Base-by-base conservation (phyloP, 495 filamentous ascomycete genomes). In the Penicillium argentinense region DNA sequence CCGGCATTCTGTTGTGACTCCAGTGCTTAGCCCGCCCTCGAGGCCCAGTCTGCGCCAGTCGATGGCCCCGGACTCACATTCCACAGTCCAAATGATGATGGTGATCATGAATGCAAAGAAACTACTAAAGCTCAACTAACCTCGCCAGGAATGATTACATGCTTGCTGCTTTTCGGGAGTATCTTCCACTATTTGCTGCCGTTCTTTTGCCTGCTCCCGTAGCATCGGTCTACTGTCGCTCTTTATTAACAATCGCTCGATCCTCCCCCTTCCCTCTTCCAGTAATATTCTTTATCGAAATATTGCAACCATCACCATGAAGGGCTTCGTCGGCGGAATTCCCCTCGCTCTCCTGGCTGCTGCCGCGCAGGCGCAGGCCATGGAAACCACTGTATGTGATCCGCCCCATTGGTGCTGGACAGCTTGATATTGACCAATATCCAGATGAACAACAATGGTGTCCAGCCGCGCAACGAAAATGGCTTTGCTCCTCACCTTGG, bases 331-430 rank as follows among this genome's bases (percentile, higher is more conserved):
- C 24, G 60, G 54, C 24, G 67, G 66, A 37, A 67, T 74, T 37
- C 65, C 70, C 4, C 49, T 74, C 7, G 70, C 70, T 30, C 47
- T 72, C 23, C 56, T 74, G 45, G 70, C 64, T 18, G 67, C 64
- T 9, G 58, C 67, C 30, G 63, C 64, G 8, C 56, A 59, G 47
- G 66, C 66, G 6, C 56, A 71, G 55, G 54, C 53, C 17, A 49
- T 49, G 53, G 56, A 59, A 39, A 42, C 34, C 43, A 38, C 30
- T 17, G 56, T 57, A 28, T 43, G 56, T 51, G 0, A 12, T 12
- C 11, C 3, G 2, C 26, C 11, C 17, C 7, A 7, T n/a, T n/a
- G 1, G 5, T 29, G 21, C 5, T 16, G 18, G 22, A 36, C 9
- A 19, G 18, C 5, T 22, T 9, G 3, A 5, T 12, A 21, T 27